A percentile compares a stretch with the other conserved stretches of the same genome.
Conservation (phyloP, 495 filamentous ascomycete genomes). For the Chaetomium tenue region DNA sequence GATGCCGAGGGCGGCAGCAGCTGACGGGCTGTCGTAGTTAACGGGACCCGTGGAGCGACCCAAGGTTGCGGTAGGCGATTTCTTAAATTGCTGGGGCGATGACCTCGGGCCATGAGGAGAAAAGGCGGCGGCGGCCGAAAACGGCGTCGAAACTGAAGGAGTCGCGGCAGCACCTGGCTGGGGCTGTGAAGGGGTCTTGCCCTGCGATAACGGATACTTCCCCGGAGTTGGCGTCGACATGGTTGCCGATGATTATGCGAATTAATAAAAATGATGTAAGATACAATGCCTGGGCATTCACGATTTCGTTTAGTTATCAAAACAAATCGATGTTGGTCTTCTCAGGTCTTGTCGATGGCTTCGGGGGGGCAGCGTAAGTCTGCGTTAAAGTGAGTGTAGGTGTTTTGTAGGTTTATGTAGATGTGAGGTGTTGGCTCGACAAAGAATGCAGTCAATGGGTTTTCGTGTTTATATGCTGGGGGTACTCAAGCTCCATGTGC, state of each 20-base stretch:
- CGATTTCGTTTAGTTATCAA: background rate
- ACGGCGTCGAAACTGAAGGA: slow-evolving; percentile 56
- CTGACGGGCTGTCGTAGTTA: slow-evolving; percentile 56
- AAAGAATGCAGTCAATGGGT: no score
- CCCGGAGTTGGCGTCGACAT: slow-evolving; percentile 55
- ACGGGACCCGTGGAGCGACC: slow-evolving; percentile 40
- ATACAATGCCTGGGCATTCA: background rate
- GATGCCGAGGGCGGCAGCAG: slow-evolving; percentile 49
- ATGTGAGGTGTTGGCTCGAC: no score
- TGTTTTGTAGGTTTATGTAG: no score
- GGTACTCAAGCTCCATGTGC: background rate
- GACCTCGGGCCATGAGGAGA: slow-evolving; percentile 51
- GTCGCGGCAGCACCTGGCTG: slow-evolving; percentile 50
- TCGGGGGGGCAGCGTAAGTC: no score
- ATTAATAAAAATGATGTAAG: background rate
- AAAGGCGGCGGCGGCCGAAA: slow-evolving; percentile 50
- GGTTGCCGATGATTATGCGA: background rate
- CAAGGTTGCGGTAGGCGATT: slow-evolving; percentile 48
- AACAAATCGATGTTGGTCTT: no score
- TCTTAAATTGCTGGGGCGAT: slow-evolving; percentile 57
- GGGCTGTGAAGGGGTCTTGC: slow-evolving; percentile 46
- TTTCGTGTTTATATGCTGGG: no score
- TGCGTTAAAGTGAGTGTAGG: no score
- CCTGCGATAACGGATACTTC: slow-evolving; percentile 49
- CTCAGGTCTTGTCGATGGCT: no score